Base-by-base conservation (phyloP, 352 stramenopile genomes). In the Phytophthora parvispora region DNA sequence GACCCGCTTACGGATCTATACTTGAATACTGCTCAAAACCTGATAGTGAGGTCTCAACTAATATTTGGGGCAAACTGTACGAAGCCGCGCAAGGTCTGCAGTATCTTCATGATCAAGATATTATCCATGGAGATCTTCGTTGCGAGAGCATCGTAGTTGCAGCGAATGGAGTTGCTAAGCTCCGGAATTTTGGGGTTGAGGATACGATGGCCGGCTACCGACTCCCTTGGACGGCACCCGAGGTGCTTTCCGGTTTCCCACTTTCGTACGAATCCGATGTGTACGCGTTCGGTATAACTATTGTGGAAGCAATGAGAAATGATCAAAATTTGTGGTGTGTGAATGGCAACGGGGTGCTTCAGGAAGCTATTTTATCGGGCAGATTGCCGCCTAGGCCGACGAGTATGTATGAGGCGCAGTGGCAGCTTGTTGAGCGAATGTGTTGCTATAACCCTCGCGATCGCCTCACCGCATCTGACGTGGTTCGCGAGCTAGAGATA, bases 81-180 rank as follows among this genome's bases (percentile, higher is more conserved):
- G 53, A 72, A 27, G 69, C 53, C 18, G 74, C 74, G 8, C 25
- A 64, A 4, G 74, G 69, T 12, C 54, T 81, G 7, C 50, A 67
- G 8, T 76, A 81, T 28, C n/a, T 81, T 8, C 74, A 78, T 29
- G 32, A 71, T 10, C 57, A 59, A 0, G 53, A 56, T 12, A 53
- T 76, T 13, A 27, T 76, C 0, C 61, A 81, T 16, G 61, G 60
- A 8, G 29, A 56, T 42, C 8, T 77, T 9, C 47, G 32, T 13
- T 52, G 32, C 31, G 42, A 76, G 18, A 75, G 47, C 6, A 62
- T 80, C 20, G n/a, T 48, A 0, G 20, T 77, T 29, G 40, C 51
- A 7, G 27, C n/a, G 7, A 58, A 67, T 42, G 60, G 67, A 4
- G 28, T 27, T 1, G 48, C 67, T 1, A 74, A 74, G 32, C 49